Base-by-base conservation (phyloP, 139 green algal species). In the Closterium sp. region DNA sequence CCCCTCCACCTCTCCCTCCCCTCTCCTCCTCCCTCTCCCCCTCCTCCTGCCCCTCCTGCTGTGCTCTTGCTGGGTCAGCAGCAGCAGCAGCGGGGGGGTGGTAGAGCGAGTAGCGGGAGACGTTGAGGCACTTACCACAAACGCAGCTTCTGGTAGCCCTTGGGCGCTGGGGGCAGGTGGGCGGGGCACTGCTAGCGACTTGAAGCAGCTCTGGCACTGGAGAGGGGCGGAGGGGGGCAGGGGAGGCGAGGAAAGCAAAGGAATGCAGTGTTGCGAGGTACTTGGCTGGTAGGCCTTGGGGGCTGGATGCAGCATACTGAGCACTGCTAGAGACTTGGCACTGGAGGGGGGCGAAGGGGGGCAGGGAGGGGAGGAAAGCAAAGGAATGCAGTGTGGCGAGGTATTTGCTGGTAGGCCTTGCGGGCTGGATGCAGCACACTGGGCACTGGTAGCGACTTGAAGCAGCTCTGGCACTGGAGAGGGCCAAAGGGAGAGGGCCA, bases 61-160 rank as follows among this genome's bases (percentile, higher is more conserved):
- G 55, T 19, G 9, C 10, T 76, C 55, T 28, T 28, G 4, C 55
- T 3, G 25, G 12, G 12, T 76, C 55, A n/a, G n/a, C n/a, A n/a
- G n/a, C n/a, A n/a, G n/a, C n/a, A 76, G 55, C 55, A 76, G 55
- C 55, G 55, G 55, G 16, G 55, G 55, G 55, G 55, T 16, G 25
- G 55, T 76, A 76, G 55, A 76, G 55, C 16, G 55, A 25, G 87
- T 34, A 91, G 28, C 32, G 88, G 6, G 87, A 91, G 31, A 91
- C 34, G 4, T 87, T 9, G 4, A 91, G 87, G 81, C 87, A 91
- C 35, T 64, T 91, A 16, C 87, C 87, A 33, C 87, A 91, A n/a
- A 21, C 87, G 87, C 31, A 91, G 33, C 12, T 87, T 87, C 35
- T 91, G 87, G 4, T 34, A 30, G 55, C 34, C 33, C 55, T 43